Base-by-base conservation (phyloP, 1,139 yeast species). In the Yamadazyma spencermartinsiae region DNA sequence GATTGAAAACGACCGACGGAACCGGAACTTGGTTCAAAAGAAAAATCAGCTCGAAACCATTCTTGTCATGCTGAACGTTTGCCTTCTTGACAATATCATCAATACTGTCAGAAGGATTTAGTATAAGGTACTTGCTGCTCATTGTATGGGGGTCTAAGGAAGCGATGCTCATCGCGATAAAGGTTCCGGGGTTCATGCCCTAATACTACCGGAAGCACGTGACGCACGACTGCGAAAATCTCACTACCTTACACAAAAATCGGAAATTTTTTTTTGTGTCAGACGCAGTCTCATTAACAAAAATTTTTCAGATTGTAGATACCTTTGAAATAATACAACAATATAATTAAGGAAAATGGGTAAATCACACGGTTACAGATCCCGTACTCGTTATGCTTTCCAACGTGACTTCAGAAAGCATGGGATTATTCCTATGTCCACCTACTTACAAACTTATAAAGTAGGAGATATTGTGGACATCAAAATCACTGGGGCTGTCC, bases 371-470 rank as follows among this genome's bases (percentile, higher is more conserved):
- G 98, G 98, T 85, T 89, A 87, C 85, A 89, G 98, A 90, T 88
- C 97, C 66, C 95, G 98, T 82, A 92, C 98, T 80, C 95, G 98
- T 80, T 92, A 92, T 94, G 94, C 95, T 79, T 92, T 92, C 94
- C 88, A 89, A 78, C 92, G 98, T 79, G 98, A 90, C 85, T 90
- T 85, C 88, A 88, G 86, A 83, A 89, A 88, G 82, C 95, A 90
- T 78, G 98, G 98, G 76, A 74, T 83, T 65, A 81, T 89, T 70
- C 82, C 96, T 56, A 79, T 92, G 80, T 86, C 97, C 60, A 87
- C 95, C 70, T 92, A 90, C 94, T 78, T 92, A 80, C 89, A 87
- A 85, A 78, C 81, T 69, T 92, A 94, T 95, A 88, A 82, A 77
- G 97, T 92, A 64, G 98, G 98, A 68, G 98, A 94, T 76, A 90